phyloP scores from a whole-genome alignment of 768 basidiomycete genomes.

The Boletus rubropictus region DNA sequence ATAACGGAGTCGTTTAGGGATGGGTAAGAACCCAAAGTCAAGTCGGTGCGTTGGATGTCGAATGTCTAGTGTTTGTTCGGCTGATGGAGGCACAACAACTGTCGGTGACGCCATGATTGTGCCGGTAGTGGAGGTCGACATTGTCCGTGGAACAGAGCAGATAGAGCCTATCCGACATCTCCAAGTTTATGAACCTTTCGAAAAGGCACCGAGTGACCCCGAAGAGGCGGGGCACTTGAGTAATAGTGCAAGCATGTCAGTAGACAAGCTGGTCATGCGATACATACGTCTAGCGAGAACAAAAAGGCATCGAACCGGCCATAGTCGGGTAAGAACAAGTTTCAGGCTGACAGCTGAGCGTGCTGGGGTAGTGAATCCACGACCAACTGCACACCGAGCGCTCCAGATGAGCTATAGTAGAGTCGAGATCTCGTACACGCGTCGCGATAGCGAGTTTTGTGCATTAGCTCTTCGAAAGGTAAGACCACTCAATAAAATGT shows the following conservation, averaged over 20 bases:
- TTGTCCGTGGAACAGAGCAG: neutral
- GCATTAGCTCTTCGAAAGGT: neutral
- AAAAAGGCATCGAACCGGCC: neutral
- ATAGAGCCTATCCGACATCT: neutral
- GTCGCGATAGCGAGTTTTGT: neutral
- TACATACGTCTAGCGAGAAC: neutral
- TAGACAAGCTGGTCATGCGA: slow-evolving; percentile 1
- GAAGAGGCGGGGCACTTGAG: neutral
- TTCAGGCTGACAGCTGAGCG: neutral
- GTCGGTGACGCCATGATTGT: neutral
- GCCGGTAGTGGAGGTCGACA: neutral
- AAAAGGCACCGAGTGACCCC: neutral
- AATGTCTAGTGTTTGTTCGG: neutral
- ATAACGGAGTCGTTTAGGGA: slow-evolving; percentile 49
- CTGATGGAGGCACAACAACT: neutral
- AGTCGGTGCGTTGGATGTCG: neutral
- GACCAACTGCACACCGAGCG: neutral
- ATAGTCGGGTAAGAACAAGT: neutral
- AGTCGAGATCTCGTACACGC: neutral
- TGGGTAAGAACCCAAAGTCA: slow-evolving; percentile 58
- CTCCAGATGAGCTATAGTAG: neutral
- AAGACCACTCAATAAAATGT: neutral
- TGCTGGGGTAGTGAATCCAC: neutral
- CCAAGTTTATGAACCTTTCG: neutral
- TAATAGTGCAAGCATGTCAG: neutral